Evolutionary conservation across 495 filamentous ascomycete species (phyloP).

Genomic region (Astrocystis sublimbata): DNA sequence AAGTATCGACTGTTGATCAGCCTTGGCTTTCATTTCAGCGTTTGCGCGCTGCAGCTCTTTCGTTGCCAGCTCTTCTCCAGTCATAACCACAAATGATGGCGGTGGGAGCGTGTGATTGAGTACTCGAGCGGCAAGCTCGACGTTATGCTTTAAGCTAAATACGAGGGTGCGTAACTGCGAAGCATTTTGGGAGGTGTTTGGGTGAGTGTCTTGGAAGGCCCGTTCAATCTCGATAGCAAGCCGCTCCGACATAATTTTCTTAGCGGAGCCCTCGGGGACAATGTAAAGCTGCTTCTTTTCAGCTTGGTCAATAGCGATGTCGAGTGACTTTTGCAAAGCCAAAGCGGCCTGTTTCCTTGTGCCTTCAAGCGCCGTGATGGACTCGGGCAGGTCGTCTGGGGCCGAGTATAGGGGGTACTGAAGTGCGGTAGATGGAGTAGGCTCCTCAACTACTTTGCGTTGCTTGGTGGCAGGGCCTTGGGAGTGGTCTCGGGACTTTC

Average conservation of each 20-base stretch:
- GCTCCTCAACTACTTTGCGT: slow-evolving; percentile 52
- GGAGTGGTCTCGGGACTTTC: slow-evolving; percentile 36
- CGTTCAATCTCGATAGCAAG: slow-evolving; percentile 71
- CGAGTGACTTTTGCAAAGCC: slow-evolving; percentile 46
- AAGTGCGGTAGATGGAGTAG: slow-evolving; percentile 37
- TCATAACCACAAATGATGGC: slow-evolving; percentile 77
- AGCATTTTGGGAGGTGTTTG: slow-evolving; percentile 42
- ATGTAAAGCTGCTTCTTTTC: slow-evolving; percentile 45
- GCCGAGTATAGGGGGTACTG: slow-evolving; percentile 37
- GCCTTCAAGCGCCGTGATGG: slow-evolving; percentile 44
- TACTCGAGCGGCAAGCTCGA: slow-evolving; percentile 72
- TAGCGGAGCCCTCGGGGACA: slow-evolving; percentile 37
- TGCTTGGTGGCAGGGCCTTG: slow-evolving; percentile 48
- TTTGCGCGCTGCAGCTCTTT: slow-evolving; percentile 82
- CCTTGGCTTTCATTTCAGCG: slow-evolving; percentile 66
- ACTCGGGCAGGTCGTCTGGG: slow-evolving; percentile 40
- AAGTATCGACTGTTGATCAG: slow-evolving; percentile 85
- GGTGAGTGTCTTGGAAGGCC: slow-evolving; percentile 50
- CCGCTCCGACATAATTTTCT: slow-evolving; percentile 42
- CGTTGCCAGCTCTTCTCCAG: slow-evolving; percentile 82
- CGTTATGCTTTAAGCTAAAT: slow-evolving; percentile 85
- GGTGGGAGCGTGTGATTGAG: slow-evolving; percentile 69
- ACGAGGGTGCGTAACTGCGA: slow-evolving; percentile 58
- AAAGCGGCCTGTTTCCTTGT: slow-evolving; percentile 45
- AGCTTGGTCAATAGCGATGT: slow-evolving; percentile 37